Evolutionary conservation across 2,329 filamentous ascomycete species (phyloP).

Genomic region (Pyrenophora teres): DNA sequence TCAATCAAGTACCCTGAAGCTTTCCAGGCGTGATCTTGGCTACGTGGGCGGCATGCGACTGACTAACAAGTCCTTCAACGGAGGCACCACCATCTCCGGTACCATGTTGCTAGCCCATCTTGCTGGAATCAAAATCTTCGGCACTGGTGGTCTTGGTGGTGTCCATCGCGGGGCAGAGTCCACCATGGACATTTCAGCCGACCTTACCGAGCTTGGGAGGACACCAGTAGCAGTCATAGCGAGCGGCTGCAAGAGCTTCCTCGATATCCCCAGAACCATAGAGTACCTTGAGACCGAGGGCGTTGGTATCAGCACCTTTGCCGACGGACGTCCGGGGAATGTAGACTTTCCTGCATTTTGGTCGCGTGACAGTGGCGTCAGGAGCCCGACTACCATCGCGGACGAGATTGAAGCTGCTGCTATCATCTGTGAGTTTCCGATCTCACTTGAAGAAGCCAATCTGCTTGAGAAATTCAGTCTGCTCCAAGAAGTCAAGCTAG

Average conservation of each 20-base stretch:
- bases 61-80: slow-evolving; percentile 71
- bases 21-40: slow-evolving; percentile 84
- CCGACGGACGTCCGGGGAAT: slow-evolving; percentile 72
- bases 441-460: too few species aligned
- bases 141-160: slow-evolving; percentile 90
- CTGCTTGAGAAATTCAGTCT: too few species aligned
- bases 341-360: slow-evolving; percentile 94
- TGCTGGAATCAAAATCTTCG: slow-evolving; percentile 90
- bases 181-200: slow-evolving; percentile 92
- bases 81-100: slow-evolving; percentile 89
- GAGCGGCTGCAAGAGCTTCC: slow-evolving; percentile 93
- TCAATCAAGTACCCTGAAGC: slow-evolving; percentile 73
- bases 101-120: slow-evolving; percentile 89
- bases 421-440: slow-evolving; percentile 68
- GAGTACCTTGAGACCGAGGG: slow-evolving; percentile 78
- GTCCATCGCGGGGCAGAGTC: slow-evolving; percentile 88
- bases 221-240: slow-evolving; percentile 87
- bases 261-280: slow-evolving; percentile 87
- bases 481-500: too few species aligned
- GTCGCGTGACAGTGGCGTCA: slow-evolving; percentile 81
- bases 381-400: slow-evolving; percentile 75
- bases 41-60: slow-evolving; percentile 76
- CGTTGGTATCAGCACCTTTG: slow-evolving; percentile 85
- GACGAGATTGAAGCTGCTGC: slow-evolving; percentile 82
- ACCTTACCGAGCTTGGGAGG: slow-evolving; percentile 89